Evolutionary conservation across 208 protist genomes (phyloP), one percentile per base, ranked within the genome.

Genomic region (Polymyxa betae): DNA sequence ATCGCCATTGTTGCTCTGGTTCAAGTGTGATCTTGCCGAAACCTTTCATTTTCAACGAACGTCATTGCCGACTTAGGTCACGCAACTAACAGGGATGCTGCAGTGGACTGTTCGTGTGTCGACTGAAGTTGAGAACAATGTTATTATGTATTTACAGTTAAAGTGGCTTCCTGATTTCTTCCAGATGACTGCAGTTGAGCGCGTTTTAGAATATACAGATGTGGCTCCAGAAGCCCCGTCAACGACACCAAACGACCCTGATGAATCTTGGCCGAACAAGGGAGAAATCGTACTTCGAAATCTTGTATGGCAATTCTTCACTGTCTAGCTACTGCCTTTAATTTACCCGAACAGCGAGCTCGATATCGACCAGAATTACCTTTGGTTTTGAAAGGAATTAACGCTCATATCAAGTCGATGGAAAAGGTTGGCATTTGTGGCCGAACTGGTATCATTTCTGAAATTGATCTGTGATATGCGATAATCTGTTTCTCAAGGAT

Each of bases 371-470:
- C 46, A 20, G 88, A 89, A 32, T 66, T 89, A 1, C 88, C 88
- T 77, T 44, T 89, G 32, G 72, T 87, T 0, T 49, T 91, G 29
- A 45, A 91, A 1, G 90, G 45, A 41, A 0, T 91, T 10, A 38
- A 35, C 12, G 12, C n/a, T 32, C 38, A 52, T 20, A 77, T 93
- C 10, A 5, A 44, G 32, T 20, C 90, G 0, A 89, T 44, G 35
- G 91, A 93, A 64, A 93, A 93, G 64, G 91, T 94, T 44, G 92
- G 92, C 0, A 92, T 94, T 40, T 77, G 89, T 43, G 92, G 92
- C 0, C 66, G 92, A 20, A 94, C 92, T 32, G 92, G 92, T 41
- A 20, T 45, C 38, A 10, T 10, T 38, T 40, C 16, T 29, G 16
- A 38, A 40, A 29, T 24, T 38, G 16, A 29, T 10, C 16, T 46